Evolutionary conservation across 192 early-diverging fungal species (phyloP).

Genomic region (Lunasporangiospora selenospora): DNA sequence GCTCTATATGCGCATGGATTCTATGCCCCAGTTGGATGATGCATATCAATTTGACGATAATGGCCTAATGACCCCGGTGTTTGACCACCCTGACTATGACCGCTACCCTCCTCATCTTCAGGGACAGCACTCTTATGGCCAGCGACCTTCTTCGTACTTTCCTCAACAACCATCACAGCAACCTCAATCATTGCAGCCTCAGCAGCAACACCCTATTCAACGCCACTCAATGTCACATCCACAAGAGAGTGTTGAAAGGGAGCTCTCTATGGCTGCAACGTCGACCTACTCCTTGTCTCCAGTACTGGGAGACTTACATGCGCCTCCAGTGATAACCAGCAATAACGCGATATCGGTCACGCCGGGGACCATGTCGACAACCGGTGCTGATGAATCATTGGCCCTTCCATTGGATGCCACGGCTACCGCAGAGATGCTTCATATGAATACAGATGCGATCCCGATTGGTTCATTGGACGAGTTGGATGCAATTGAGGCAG

Average conservation of each 20-base stretch:
- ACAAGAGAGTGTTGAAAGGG: no score
- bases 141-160: background rate
- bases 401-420: no score
- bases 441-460: slow-evolving; percentile 16
- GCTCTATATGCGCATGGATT: slow-evolving; percentile 16
- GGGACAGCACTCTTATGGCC: background rate
- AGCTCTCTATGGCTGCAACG: slow-evolving; percentile 18
- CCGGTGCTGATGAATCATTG: background rate
- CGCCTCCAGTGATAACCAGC: background rate
- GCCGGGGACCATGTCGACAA: background rate
- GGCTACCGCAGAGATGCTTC: background rate
- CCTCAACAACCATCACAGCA: background rate
- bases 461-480: slow-evolving; percentile 31
- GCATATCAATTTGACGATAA: slow-evolving; percentile 47
- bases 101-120: slow-evolving; percentile 4
- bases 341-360: slow-evolving; percentile 1
- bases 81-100: slow-evolving; percentile 10
- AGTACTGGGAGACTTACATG: slow-evolving; percentile 8
- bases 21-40: slow-evolving; percentile 19
- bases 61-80: slow-evolving; percentile 9
- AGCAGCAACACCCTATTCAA: slow-evolving; percentile 12
- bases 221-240: no score
- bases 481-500: slow-evolving; percentile 31
- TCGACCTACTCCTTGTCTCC: slow-evolving; percentile 30
- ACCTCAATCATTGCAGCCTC: background rate